Conservation (phyloP, 2,329 filamentous ascomycete species). For the Juglanconis sp. region DNA sequence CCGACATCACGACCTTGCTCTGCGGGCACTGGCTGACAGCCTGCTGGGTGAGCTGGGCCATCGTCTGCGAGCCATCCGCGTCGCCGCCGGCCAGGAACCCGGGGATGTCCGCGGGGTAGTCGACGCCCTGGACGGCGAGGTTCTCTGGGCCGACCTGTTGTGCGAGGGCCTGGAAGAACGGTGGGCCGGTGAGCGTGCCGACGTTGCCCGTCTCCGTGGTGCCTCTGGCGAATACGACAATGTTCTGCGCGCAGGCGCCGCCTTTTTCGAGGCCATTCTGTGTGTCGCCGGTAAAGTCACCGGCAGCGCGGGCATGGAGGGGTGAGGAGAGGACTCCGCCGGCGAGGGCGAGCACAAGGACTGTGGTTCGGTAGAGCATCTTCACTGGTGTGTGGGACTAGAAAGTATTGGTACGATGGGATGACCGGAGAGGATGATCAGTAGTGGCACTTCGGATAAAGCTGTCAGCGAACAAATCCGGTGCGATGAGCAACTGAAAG, state of each 20-base stretch:
- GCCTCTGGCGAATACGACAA: slow-evolving; percentile 28
- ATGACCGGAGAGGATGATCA: no score
- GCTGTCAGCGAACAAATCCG: no score
- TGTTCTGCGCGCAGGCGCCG: slow-evolving; percentile 17
- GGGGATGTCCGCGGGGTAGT: slow-evolving; percentile 23
- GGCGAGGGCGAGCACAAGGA: neutral
- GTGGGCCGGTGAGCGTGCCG: slow-evolving; percentile 25
- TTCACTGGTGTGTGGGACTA: neutral
- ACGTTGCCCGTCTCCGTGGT: slow-evolving; percentile 26
- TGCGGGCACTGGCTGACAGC: slow-evolving; percentile 21
- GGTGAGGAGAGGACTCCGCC: neutral
- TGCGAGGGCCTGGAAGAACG: slow-evolving; percentile 22
- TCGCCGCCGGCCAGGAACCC: slow-evolving; percentile 25
- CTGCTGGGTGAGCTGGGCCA: slow-evolving; percentile 9
- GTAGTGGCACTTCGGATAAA: no score
- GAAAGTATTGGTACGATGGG: neutral
- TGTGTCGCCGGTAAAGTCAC: neutral
- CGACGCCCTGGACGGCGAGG: slow-evolving; percentile 27
- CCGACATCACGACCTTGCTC: slow-evolving; percentile 37
- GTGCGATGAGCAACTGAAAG: no score
- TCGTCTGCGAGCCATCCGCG: slow-evolving; percentile 15
- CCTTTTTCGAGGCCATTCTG: slow-evolving; percentile 5
- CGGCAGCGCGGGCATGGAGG: neutral
- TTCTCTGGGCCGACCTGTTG: slow-evolving; percentile 12
- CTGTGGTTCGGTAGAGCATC: neutral